Evolutionary conservation across 192 early-diverging fungal species (phyloP).

Genomic region (Coemansia sp.): DNA sequence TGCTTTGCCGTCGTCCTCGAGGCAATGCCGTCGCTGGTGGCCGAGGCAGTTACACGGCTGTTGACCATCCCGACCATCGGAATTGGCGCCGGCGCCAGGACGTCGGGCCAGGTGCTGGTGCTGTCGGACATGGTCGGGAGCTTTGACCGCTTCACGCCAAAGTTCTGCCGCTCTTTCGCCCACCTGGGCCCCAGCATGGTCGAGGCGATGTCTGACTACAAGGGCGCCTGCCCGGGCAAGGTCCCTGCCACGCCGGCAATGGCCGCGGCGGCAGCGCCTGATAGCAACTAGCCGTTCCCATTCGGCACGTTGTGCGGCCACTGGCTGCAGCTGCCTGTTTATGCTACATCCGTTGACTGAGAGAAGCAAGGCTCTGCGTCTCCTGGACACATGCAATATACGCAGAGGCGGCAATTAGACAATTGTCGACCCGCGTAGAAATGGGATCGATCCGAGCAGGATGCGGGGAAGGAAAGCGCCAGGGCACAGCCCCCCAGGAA

Average conservation of each 20-base stretch:
- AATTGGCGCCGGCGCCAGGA: slow-evolving; percentile 85
- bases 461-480: too few species aligned
- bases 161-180: slow-evolving; percentile 89
- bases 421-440: too few species aligned
- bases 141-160: slow-evolving; percentile 87
- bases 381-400: too few species aligned
- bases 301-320: not conserved
- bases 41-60: slow-evolving; percentile 70
- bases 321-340: too few species aligned
- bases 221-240: slow-evolving; percentile 56
- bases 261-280: not conserved
- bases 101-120: slow-evolving; percentile 94
- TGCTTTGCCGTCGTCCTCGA: slow-evolving; percentile 89
- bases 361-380: too few species aligned
- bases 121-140: slow-evolving; percentile 85
- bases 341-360: too few species aligned
- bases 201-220: slow-evolving; percentile 67
- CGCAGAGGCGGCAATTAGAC: too few species aligned
- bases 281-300: not conserved
- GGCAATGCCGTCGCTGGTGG: slow-evolving; percentile 86
- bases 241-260: slow-evolving; percentile 59
- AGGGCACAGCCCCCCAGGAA: too few species aligned
- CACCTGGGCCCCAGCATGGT: slow-evolving; percentile 67
- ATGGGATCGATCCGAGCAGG: too few species aligned
- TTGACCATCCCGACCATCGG: slow-evolving; percentile 91